These are phyloP conservation scores for Aureobasidium melanogenum DNA, from an alignment of 2,329 filamentous ascomycete species.

Conservation along the genomic window DNA sequence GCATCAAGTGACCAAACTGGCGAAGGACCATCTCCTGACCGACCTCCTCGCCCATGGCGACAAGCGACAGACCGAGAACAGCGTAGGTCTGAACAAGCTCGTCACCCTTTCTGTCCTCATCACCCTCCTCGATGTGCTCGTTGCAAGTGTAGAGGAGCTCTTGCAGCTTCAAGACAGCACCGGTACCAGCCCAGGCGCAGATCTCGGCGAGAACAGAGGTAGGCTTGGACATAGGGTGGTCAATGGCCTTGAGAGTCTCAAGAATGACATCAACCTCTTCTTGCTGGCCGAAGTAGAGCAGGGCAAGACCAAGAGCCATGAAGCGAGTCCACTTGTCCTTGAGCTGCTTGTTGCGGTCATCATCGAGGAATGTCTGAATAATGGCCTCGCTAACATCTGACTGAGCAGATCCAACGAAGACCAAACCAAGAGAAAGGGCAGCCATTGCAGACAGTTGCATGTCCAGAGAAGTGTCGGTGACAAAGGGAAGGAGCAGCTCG, in stretches of 20 bases:
- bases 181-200: constrained; percentile 95
- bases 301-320: constrained; percentile 83
- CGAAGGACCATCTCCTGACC: constrained; percentile 98
- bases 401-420: constrained; percentile 88
- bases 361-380: constrained; percentile 84
- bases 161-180: constrained; percentile 93
- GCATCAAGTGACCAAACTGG: constrained; percentile 97
- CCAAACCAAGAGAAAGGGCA: constrained; percentile 77
- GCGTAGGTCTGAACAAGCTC: constrained; percentile 94
- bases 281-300: constrained; percentile 92
- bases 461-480: constrained; percentile 71
- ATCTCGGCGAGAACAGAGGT: constrained; percentile 91
- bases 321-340: constrained; percentile 99
- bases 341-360: constrained; percentile 79
- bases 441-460: constrained; percentile 98
- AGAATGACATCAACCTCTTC: constrained; percentile 98
- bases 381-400: constrained; percentile 87
- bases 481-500: constrained; percentile 75
- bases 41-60: constrained; percentile 96
- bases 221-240: constrained; percentile 95
- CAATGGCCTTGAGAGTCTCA: constrained; percentile 92
- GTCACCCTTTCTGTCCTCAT: constrained; percentile 74
- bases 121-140: constrained; percentile 88
- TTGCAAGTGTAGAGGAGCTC: constrained; percentile 97
- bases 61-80: constrained; percentile 84